phyloP scores from a whole-genome alignment of 2,329 filamentous ascomycete species.

The Penicillium sp. region DNA sequence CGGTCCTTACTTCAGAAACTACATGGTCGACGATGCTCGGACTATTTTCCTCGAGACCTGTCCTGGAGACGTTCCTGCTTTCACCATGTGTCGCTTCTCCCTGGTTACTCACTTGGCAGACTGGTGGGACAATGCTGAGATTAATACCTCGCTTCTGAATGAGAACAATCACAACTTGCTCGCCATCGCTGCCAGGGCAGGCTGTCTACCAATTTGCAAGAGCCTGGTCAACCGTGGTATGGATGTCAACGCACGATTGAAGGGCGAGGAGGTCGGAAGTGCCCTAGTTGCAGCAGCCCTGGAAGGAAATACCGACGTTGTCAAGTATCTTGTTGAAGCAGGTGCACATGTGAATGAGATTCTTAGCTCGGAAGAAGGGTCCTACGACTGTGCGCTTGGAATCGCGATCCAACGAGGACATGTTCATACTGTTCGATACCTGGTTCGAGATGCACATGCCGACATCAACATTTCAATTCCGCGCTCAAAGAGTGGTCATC shows the following conservation, averaged over 20 bases:
- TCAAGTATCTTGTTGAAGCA: too few relatives aligned
- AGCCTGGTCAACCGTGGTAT: slow-evolving; percentile 5
- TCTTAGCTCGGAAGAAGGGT: too few relatives aligned
- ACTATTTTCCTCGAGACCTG: too few relatives aligned
- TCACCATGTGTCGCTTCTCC: slow-evolving; percentile 11
- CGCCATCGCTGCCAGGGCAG: slow-evolving; percentile 5
- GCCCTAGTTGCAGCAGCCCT: background rate
- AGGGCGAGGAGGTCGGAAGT: background rate
- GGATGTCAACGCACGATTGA: slow-evolving; percentile 5
- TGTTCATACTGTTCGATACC: background rate
- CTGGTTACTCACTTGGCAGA: slow-evolving; percentile 7
- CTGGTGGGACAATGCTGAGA: slow-evolving; percentile 9
- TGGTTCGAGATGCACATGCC: background rate
- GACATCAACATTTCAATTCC: too few relatives aligned
- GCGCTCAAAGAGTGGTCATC: too few relatives aligned
- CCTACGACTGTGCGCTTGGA: too few relatives aligned
- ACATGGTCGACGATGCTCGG: too few relatives aligned
- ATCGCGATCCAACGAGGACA: too few relatives aligned
- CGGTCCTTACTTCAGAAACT: slow-evolving; percentile 1
- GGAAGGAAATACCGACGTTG: background rate
- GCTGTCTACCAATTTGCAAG: slow-evolving; percentile 5
- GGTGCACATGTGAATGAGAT: too few relatives aligned
- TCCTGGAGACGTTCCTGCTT: slow-evolving; percentile 2
- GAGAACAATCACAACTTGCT: slow-evolving; percentile 5
- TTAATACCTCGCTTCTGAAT: slow-evolving; percentile 1